phyloP scores from a whole-genome alignment of 345 rosid genomes.

The Orychophragmus violaceus region DNA sequence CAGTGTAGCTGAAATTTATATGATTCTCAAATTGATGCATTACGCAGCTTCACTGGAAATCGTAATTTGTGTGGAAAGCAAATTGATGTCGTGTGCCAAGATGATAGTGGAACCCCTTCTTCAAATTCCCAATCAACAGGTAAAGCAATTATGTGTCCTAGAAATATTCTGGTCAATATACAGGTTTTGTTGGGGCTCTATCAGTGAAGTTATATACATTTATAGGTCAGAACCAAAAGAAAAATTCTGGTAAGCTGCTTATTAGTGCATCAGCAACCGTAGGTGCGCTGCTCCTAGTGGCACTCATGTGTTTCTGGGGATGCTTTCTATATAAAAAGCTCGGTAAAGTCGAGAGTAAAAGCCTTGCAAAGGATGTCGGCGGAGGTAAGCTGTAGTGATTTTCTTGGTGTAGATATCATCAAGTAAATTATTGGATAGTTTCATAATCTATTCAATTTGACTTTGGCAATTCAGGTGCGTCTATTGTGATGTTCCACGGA shows the following conservation, averaged over 20 bases:
- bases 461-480: constrained; percentile 66
- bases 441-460: background rate
- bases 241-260: constrained; percentile 71
- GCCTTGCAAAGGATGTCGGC: constrained; percentile 81
- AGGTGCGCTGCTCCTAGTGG: constrained; percentile 91
- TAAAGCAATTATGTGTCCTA: constrained; percentile 21
- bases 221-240: constrained; percentile 67
- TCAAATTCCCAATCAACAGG: constrained; percentile 43
- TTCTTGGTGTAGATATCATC: too few species aligned
- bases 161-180: too few species aligned
- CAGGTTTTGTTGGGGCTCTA: background rate
- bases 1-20: too few species aligned
- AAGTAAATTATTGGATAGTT: background rate
- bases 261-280: constrained; percentile 93
- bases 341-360: constrained; percentile 71
- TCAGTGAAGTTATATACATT: constrained; percentile 1
- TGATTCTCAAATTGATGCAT: constrained; percentile 11
- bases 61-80: constrained; percentile 81
- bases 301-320: constrained; percentile 99
- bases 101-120: constrained; percentile 44
- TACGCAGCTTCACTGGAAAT: constrained; percentile 70
- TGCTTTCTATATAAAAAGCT: constrained; percentile 96
- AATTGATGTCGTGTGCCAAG: constrained; percentile 52
- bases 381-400: constrained; percentile 55
- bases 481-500: constrained; percentile 96